phyloP scores from a whole-genome alignment of 768 basidiomycete genomes.

The Mycena haematopus region DNA sequence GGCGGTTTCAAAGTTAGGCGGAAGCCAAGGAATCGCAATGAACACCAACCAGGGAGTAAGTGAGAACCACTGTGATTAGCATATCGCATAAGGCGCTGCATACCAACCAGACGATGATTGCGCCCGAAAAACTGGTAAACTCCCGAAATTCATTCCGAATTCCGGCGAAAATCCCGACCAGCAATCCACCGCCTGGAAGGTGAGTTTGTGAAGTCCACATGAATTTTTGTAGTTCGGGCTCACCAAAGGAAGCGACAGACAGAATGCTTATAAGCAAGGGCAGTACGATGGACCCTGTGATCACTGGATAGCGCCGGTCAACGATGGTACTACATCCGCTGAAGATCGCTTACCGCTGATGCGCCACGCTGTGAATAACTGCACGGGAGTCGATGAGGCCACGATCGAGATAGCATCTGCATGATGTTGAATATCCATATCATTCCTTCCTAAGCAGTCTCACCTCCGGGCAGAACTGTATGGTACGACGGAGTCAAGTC shows the following conservation, averaged over 20 bases:
- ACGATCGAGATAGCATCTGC: slow-evolving; percentile 19
- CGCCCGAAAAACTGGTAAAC: slow-evolving; percentile 28
- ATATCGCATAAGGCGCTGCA: slow-evolving; percentile 33
- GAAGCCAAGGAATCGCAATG: background rate
- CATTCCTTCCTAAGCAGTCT: background rate
- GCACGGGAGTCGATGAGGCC: slow-evolving; percentile 23
- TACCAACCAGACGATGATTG: slow-evolving; percentile 34
- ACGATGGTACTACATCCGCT: background rate
- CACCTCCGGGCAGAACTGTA: slow-evolving; percentile 24
- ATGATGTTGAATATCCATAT: background rate
- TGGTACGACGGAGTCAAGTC: background rate
- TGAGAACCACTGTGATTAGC: slow-evolving; percentile 33
- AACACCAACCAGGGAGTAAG: slow-evolving; percentile 31
- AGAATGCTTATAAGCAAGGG: slow-evolving; percentile 19
- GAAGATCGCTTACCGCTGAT: slow-evolving; percentile 11
- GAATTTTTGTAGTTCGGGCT: background rate
- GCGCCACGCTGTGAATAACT: slow-evolving; percentile 28
- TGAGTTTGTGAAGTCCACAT: background rate
- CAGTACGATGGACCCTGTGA: slow-evolving; percentile 18
- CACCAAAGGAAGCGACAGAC: slow-evolving; percentile 23
- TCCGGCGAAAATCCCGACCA: slow-evolving; percentile 20
- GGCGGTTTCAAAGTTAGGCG: background rate
- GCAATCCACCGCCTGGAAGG: slow-evolving; percentile 16
- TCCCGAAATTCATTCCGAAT: slow-evolving; percentile 28
- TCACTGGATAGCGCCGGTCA: slow-evolving; percentile 9